Percentiles rank a stretch among this genome's conserved stretches.
These are phyloP conservation scores for Stephanodiscus minutulus DNA, from an alignment of 108 stramenopile species.

Conservation along the genomic window DNA sequence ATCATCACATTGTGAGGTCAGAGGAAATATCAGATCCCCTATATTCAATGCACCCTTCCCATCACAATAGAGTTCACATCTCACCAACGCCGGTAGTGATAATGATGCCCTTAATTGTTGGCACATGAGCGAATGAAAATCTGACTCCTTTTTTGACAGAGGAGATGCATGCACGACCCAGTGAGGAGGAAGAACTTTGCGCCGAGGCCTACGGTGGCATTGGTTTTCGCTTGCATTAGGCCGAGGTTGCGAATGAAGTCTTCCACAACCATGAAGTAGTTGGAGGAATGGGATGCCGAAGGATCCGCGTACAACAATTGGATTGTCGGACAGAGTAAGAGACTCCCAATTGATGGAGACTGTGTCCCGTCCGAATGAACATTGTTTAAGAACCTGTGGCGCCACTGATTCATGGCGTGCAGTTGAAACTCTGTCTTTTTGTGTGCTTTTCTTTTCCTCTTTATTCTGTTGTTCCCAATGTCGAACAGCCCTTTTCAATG, in stretches of 20 bases:
- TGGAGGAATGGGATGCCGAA: conserved; percentile 70
- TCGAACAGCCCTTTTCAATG: conserved; percentile 18
- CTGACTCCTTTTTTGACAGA: conserved; percentile 32
- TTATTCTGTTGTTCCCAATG: conserved; percentile 4
- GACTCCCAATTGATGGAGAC: conserved; percentile 29
- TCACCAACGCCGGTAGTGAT: conserved; percentile 73
- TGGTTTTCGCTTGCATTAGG: conserved; percentile 13
- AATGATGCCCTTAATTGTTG: conserved; percentile 53
- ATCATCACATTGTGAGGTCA: not conserved
- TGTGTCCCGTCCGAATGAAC: conserved; percentile 16
- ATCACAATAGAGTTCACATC: conserved; percentile 59
- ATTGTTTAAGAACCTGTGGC: not conserved
- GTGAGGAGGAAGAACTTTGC: conserved; percentile 28
- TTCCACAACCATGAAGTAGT: conserved; percentile 52
- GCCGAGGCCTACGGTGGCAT: conserved; percentile 39
- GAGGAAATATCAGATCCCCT: conserved; percentile 45
- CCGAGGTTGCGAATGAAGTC: not conserved
- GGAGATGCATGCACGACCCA: conserved; percentile 45
- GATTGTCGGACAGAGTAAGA: conserved; percentile 19
- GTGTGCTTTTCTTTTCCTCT: not conserved
- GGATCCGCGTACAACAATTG: conserved; percentile 69
- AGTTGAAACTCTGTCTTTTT: conserved; percentile 3
- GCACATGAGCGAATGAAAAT: conserved; percentile 38
- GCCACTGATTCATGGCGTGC: not conserved
- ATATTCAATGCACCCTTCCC: conserved; percentile 57